These are phyloP conservation scores for Schizochytrium sp. DNA, from an alignment of 108 stramenopile genomes.

Conservation along the genomic window DNA sequence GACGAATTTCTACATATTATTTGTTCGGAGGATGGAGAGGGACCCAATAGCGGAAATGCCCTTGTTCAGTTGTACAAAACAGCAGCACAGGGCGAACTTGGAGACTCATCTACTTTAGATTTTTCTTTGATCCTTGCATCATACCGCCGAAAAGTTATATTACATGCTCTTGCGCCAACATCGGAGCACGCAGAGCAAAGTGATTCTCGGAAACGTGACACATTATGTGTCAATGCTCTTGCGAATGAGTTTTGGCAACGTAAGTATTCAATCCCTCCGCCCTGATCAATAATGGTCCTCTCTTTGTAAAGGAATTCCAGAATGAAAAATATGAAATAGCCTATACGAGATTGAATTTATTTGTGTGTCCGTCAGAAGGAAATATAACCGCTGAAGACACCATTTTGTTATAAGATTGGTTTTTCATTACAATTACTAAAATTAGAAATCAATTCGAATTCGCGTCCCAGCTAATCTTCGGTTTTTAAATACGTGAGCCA, in stretches of 20 bases:
- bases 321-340: too few species aligned
- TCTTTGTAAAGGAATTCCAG: too few species aligned
- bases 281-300: too few species aligned
- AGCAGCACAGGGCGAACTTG: slow-evolving; percentile 34
- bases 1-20: slow-evolving; percentile 30
- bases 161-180: slow-evolving; percentile 26
- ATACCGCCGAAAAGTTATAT: slow-evolving; percentile 41
- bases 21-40: slow-evolving; percentile 32
- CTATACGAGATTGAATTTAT: too few species aligned
- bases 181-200: not conserved
- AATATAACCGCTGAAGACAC: too few species aligned
- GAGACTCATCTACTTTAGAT: not conserved
- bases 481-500: too few species aligned
- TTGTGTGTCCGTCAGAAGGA: too few species aligned
- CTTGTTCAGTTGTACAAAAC: slow-evolving; percentile 34
- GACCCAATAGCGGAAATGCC: not conserved
- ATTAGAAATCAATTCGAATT: too few species aligned
- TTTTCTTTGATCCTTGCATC: not conserved
- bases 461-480: too few species aligned
- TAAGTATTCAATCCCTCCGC: not conserved
- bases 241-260: not conserved
- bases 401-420: too few species aligned
- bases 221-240: slow-evolving; percentile 11
- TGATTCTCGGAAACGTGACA: not conserved
- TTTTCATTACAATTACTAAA: too few species aligned